These are phyloP conservation scores for Pilasporangium apinafurcum DNA, from an alignment of 352 stramenopile species.

Conservation along the genomic window DNA sequence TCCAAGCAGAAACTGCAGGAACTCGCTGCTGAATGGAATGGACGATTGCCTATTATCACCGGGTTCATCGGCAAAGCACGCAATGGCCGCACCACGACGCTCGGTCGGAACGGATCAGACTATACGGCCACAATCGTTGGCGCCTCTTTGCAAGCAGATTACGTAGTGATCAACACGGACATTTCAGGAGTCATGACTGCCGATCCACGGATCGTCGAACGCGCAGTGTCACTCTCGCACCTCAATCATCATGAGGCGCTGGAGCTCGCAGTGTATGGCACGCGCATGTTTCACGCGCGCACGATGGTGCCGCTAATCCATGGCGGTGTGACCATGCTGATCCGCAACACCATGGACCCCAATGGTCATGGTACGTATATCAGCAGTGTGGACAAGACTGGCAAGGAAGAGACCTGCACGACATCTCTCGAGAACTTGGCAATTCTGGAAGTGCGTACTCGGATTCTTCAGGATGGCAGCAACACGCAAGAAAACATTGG, in stretches of 20 bases:
- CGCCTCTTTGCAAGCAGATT: slow-evolving; percentile 55
- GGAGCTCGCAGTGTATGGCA: slow-evolving; percentile 77
- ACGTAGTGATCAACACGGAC: slow-evolving; percentile 84
- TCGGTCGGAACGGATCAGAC: slow-evolving; percentile 78
- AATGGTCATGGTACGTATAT: slow-evolving; percentile 80
- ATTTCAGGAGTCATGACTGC: slow-evolving; percentile 82
- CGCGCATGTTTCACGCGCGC: slow-evolving; percentile 78
- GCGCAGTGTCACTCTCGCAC: slow-evolving; percentile 59
- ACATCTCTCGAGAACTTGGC: slow-evolving; percentile 78
- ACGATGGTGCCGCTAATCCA: slow-evolving; percentile 86
- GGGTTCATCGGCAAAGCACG: slow-evolving; percentile 64
- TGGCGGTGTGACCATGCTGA: slow-evolving; percentile 73
- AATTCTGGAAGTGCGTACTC: slow-evolving; percentile 75
- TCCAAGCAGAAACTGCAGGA: slow-evolving; percentile 63
- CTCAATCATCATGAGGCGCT: slow-evolving; percentile 79
- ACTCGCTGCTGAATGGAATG: slow-evolving; percentile 31
- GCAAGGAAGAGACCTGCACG: slow-evolving; percentile 66
- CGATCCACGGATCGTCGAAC: slow-evolving; percentile 72
- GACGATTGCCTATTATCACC: slow-evolving; percentile 61
- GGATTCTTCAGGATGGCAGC: slow-evolving; percentile 67
- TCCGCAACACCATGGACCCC: slow-evolving; percentile 81
- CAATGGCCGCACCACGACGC: slow-evolving; percentile 65
- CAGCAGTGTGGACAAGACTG: slow-evolving; percentile 44
- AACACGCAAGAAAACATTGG: slow-evolving; percentile 64
- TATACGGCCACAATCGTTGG: slow-evolving; percentile 82